phyloP scores from a whole-genome alignment of 2,329 filamentous ascomycete species.

The Pseudocercospora cruenta region DNA sequence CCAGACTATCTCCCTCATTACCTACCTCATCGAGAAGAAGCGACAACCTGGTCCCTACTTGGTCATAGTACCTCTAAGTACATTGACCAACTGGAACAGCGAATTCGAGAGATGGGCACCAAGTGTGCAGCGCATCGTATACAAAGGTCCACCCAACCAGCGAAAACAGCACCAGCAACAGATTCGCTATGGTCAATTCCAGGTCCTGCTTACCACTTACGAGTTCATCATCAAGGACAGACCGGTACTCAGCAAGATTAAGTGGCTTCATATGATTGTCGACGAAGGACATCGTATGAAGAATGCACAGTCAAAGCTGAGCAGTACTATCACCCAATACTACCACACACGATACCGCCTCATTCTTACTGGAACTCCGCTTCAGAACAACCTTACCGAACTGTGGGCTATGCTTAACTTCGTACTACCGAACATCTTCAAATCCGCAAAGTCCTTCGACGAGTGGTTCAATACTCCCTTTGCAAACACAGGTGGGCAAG shows the following conservation, averaged over 20 bases:
- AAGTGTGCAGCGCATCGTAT: conserved; percentile 81
- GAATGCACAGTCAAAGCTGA: conserved; percentile 94
- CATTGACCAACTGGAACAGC: conserved; percentile 96
- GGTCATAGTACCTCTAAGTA: conserved; percentile 95
- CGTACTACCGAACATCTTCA: conserved; percentile 97
- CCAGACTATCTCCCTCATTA: conserved; percentile 96
- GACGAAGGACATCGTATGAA: conserved; percentile 99
- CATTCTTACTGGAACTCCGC: conserved; percentile 93
- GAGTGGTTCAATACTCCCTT: conserved; percentile 99
- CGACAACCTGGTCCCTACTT: conserved; percentile 88
- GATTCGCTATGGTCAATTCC: conserved; percentile 92
- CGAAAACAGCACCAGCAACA: conserved; percentile 91
- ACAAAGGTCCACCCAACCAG: conserved; percentile 89
- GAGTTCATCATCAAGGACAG: conserved; percentile 99
- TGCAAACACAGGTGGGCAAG: conserved; percentile 94
- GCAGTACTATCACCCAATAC: conserved; percentile 90
- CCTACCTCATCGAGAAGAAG: conserved; percentile 96
- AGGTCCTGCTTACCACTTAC: conserved; percentile 95
- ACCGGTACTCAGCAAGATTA: conserved; percentile 93
- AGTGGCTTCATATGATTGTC: conserved; percentile 99
- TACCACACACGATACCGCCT: conserved; percentile 93
- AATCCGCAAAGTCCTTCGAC: conserved; percentile 97
- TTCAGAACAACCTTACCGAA: conserved; percentile 96
- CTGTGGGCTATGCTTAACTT: conserved; percentile 99
- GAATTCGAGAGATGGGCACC: conserved; percentile 99